These are phyloP conservation scores for Triticum monococcum DNA, from an alignment of 176 grass and related monocot species.

Conservation along the genomic window DNA sequence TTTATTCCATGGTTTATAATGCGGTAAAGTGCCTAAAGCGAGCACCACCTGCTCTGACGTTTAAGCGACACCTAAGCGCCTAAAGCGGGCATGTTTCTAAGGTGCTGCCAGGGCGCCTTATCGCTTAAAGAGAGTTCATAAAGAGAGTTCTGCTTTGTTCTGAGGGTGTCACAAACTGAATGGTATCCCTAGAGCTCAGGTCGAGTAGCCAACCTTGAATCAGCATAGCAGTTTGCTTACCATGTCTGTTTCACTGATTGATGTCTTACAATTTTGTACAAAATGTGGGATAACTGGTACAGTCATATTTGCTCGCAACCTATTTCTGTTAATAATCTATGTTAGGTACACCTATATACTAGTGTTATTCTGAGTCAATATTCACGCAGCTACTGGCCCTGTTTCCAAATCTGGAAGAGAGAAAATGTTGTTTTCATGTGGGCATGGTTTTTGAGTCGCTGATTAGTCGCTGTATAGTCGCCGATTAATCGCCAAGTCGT, in stretches of 20 bases:
- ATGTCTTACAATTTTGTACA: slow-evolving; percentile 3
- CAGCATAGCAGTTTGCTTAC: not conserved
- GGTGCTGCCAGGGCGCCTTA: too few relatives aligned
- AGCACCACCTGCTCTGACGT: too few relatives aligned
- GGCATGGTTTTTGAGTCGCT: too few relatives aligned
- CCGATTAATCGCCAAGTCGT: too few relatives aligned
- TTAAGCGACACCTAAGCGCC: too few relatives aligned
- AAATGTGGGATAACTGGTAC: not conserved
- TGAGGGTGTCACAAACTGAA: not conserved
- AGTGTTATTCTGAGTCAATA: not conserved
- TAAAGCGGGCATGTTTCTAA: too few relatives aligned
- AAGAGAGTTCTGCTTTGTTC: slow-evolving; percentile 5
- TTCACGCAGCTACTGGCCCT: not conserved
- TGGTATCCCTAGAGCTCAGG: slow-evolving; percentile 2
- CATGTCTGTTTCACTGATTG: not conserved
- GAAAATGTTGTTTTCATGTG: not conserved
- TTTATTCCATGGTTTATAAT: not conserved
- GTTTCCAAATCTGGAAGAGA: not conserved
- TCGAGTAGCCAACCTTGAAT: not conserved
- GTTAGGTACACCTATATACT: not conserved
- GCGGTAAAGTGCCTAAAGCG: too few relatives aligned
- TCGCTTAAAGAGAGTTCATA: not conserved
- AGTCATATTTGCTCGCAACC: not conserved
- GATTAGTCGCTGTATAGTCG: too few relatives aligned
- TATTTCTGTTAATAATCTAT: not conserved